phyloP scores from a whole-genome alignment of 2,329 filamentous ascomycete genomes.

The Neofusicoccum laricinum region DNA sequence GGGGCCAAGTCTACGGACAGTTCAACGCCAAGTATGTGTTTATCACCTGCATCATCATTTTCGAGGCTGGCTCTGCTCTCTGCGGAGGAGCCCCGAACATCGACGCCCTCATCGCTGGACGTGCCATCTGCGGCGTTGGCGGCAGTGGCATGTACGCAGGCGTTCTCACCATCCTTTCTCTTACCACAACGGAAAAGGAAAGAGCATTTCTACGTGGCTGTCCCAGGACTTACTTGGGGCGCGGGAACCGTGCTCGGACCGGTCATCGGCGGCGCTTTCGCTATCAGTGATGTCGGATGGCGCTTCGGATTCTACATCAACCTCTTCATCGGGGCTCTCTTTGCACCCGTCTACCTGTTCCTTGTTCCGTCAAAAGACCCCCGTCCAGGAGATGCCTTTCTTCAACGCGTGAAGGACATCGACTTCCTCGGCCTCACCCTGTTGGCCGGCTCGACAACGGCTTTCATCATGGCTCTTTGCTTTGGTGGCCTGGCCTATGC shows the following conservation, averaged over 20 bases:
- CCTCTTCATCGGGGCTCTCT: not conserved
- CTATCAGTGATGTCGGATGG: slow-evolving; percentile 41
- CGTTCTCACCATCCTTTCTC: slow-evolving; percentile 20
- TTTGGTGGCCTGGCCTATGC: slow-evolving; percentile 51
- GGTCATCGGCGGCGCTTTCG: slow-evolving; percentile 32
- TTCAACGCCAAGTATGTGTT: slow-evolving; percentile 8
- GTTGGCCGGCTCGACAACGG: slow-evolving; percentile 43
- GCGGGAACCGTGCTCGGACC: slow-evolving; percentile 37
- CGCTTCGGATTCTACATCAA: slow-evolving; percentile 32
- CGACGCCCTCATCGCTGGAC: slow-evolving; percentile 45
- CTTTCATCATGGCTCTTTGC: slow-evolving; percentile 47
- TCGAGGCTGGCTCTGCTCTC: slow-evolving; percentile 33
- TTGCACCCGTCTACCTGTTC: not conserved
- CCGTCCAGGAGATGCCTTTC: slow-evolving; percentile 7
- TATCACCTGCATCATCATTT: slow-evolving; percentile 24
- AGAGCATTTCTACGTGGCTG: slow-evolving; percentile 30
- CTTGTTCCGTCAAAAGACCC: not conserved
- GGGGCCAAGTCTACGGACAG: not conserved
- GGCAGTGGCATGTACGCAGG: slow-evolving; percentile 35
- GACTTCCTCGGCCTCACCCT: slow-evolving; percentile 17
- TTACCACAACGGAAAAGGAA: slow-evolving; percentile 23
- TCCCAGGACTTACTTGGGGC: slow-evolving; percentile 37
- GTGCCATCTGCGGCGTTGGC: slow-evolving; percentile 35
- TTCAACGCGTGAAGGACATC: not conserved
- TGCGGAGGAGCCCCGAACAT: slow-evolving; percentile 44